Percentiles rank a stretch among this genome's conserved stretches.
phyloP scores from a whole-genome alignment of 176 grass and related monocot genomes.

The Aegilops sharonensis region DNA sequence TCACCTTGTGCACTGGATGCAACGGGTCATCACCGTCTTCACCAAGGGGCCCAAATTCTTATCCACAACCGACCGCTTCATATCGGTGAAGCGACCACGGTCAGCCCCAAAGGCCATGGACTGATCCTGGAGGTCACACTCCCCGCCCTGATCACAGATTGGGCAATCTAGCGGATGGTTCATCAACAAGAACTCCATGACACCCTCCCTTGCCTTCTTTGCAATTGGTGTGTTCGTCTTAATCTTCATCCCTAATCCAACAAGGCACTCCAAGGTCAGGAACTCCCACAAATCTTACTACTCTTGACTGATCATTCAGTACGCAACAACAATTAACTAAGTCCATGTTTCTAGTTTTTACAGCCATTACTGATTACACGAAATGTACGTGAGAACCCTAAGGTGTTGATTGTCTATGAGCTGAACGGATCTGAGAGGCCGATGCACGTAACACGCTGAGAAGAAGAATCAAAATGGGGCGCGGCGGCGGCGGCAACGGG shows the following conservation, averaged over 20 bases:
- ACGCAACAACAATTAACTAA: background rate
- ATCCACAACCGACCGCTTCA: conserved; percentile 96
- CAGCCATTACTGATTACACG: background rate
- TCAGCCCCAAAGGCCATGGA: conserved; percentile 99
- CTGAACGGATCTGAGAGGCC: conserved; percentile 27
- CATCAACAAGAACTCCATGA: conserved; percentile 99
- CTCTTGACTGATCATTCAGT: background rate
- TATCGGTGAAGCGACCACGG: conserved; percentile 93
- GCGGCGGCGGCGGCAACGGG: no score
- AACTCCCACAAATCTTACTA: background rate
- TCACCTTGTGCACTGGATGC: conserved; percentile 99
- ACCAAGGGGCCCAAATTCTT: conserved; percentile 96
- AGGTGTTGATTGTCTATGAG: background rate
- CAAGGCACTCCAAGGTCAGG: background rate
- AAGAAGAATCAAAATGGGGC: no score
- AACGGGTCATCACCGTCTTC: conserved; percentile 98
- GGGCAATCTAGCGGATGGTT: conserved; percentile 97
- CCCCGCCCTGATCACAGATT: conserved; percentile 96
- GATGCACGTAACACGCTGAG: background rate
- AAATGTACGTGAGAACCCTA: background rate
- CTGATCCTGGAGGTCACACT: conserved; percentile 96
- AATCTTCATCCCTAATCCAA: conserved; percentile 94
- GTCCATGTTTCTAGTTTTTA: background rate
- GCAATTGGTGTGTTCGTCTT: conserved; percentile 93
- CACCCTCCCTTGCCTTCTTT: conserved; percentile 98